phyloP scores from a whole-genome alignment of 2,329 filamentous ascomycete species.

The Bipolaris bicolor region DNA sequence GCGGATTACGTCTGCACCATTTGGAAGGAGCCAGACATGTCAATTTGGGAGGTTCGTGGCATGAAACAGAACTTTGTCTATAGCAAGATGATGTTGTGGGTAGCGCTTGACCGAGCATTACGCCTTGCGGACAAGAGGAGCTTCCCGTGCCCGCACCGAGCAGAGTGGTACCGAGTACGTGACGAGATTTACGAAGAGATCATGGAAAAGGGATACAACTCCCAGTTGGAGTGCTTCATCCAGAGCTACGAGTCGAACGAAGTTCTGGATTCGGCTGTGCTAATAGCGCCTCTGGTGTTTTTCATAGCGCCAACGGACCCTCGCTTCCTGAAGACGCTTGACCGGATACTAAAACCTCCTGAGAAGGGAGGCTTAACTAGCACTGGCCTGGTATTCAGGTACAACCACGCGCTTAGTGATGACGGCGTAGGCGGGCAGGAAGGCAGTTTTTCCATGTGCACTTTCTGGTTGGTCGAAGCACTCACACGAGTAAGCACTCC shows the following conservation, averaged over 20 bases:
- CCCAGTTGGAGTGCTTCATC: slow-evolving; percentile 70
- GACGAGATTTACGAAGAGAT: slow-evolving; percentile 76
- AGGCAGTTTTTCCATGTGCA: slow-evolving; percentile 81
- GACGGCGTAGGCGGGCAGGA: slow-evolving; percentile 77
- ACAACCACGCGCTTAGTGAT: slow-evolving; percentile 70
- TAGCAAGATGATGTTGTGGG: slow-evolving; percentile 85
- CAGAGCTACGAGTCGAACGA: slow-evolving; percentile 77
- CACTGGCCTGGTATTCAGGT: slow-evolving; percentile 76
- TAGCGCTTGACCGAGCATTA: slow-evolving; percentile 76
- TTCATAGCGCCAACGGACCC: slow-evolving; percentile 81
- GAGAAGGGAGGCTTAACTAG: slow-evolving; percentile 78
- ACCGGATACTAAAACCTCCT: slow-evolving; percentile 72
- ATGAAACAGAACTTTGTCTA: slow-evolving; percentile 79
- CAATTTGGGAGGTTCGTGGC: slow-evolving; percentile 81
- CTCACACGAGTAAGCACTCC: slow-evolving; percentile 68
- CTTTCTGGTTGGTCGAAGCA: slow-evolving; percentile 82
- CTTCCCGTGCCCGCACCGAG: slow-evolving; percentile 73
- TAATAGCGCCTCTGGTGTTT: slow-evolving; percentile 79
- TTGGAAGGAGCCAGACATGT: slow-evolving; percentile 73
- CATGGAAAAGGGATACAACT: slow-evolving; percentile 80
- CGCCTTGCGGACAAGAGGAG: slow-evolving; percentile 77
- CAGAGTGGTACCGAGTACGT: slow-evolving; percentile 68
- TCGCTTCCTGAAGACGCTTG: slow-evolving; percentile 73
- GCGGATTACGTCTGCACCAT: slow-evolving; percentile 73
- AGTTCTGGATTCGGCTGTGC: slow-evolving; percentile 73